Conservation (phyloP, 768 basidiomycete species). For the Psilocybe cubensis region DNA sequence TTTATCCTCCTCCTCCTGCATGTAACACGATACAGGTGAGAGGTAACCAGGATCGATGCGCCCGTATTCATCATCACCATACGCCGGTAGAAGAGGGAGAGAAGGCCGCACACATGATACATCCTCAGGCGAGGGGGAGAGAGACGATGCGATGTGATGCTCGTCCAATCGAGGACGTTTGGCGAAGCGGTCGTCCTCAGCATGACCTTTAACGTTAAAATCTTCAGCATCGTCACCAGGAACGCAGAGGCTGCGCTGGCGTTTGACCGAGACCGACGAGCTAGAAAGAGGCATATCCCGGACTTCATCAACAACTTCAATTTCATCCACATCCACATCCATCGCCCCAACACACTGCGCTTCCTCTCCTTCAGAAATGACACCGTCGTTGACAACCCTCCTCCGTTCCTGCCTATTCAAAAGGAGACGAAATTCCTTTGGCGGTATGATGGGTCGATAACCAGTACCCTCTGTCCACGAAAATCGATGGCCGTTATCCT, state of each 20-base stretch:
- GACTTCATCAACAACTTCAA: neutral
- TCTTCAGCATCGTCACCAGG: neutral
- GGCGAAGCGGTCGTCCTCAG: conserved; percentile 8
- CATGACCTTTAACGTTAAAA: neutral
- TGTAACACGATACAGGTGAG: neutral
- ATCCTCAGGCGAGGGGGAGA: too few relatives aligned
- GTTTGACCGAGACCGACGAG: too few relatives aligned
- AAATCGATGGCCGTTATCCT: neutral
- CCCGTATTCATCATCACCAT: neutral
- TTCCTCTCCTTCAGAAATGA: neutral
- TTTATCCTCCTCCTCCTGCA: conserved; percentile 20
- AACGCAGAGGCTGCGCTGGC: neutral
- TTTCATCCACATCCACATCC: neutral
- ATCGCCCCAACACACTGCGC: neutral
- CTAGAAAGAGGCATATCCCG: neutral
- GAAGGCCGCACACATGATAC: too few relatives aligned
- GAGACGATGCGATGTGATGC: neutral
- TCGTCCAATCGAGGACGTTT: conserved; percentile 16
- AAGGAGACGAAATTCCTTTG: conserved; percentile 35
- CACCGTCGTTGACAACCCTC: conserved; percentile 11
- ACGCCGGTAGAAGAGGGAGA: neutral
- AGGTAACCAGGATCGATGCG: neutral
- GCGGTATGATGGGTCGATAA: conserved; percentile 1
- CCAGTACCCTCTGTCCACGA: neutral
- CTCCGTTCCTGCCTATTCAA: conserved; percentile 45